Evolutionary conservation across 805 yeast species (phyloP).

Genomic region (Maudiozyma pseudohumilis): DNA sequence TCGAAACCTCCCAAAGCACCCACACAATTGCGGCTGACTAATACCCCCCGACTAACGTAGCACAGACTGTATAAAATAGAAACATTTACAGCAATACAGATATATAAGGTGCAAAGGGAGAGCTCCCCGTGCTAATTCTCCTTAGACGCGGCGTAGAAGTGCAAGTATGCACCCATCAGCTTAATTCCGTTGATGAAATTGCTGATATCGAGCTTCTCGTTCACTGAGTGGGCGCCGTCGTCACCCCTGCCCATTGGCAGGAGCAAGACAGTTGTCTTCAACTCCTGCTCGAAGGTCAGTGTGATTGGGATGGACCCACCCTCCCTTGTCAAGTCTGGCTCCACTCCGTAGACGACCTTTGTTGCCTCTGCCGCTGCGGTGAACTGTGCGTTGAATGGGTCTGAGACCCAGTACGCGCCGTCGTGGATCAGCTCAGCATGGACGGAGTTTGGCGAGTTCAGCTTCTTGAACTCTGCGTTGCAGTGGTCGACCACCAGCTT

Average conservation of each 20-base stretch:
- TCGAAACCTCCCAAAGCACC: no score
- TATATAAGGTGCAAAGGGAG: not conserved
- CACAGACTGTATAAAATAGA: not conserved
- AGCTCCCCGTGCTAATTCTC: conserved; percentile 18
- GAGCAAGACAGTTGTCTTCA: conserved; percentile 76
- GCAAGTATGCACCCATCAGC: conserved; percentile 87
- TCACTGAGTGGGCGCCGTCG: conserved; percentile 97
- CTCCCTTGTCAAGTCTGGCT: conserved; percentile 96
- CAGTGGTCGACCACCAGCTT: conserved; percentile 65
- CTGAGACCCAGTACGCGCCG: conserved; percentile 93
- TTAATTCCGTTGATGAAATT: conserved; percentile 92
- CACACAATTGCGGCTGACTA: not conserved
- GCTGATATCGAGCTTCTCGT: conserved; percentile 81
- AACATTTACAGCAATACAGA: not conserved
- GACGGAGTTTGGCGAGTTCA: conserved; percentile 69
- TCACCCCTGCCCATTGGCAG: conserved; percentile 98
- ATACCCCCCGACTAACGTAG: no score
- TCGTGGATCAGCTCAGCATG: conserved; percentile 77
- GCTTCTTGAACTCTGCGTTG: conserved; percentile 50
- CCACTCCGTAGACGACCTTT: conserved; percentile 85
- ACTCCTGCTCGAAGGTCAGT: conserved; percentile 77
- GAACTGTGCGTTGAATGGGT: conserved; percentile 87
- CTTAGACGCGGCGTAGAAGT: conserved; percentile 53
- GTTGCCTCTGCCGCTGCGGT: conserved; percentile 94
- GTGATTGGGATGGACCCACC: conserved; percentile 99